Evolutionary conservation across 768 basidiomycete species (phyloP), one percentile per base, ranked within the genome.

Genomic region (Podaxis mareebaensis): DNA sequence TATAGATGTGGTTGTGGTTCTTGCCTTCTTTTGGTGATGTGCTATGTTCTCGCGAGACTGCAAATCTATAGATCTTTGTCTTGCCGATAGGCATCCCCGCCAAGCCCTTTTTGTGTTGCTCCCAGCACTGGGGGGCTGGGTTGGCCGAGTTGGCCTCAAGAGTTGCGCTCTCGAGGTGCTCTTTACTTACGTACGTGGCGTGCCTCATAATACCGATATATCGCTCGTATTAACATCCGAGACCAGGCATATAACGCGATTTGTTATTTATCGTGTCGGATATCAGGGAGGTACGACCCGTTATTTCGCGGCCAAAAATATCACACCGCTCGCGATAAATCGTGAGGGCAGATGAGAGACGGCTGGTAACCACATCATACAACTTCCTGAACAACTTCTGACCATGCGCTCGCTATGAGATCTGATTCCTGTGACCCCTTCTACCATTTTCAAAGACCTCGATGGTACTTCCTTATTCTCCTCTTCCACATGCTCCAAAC

Each of bases 281-380:
- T 28, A 42, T 42, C 40, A 17, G 40, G 13, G 42, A 44, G 13
- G n/a, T 20, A 44, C 15, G 13, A 44, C n/a, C 42, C 4, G 5
- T 44, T 13, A 4, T 44, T 44, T 44, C 42, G n/a, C n/a, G 42
- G 13, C 36, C 38, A 60, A 52, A 60, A 52, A 60, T 60, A 60
- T 12, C 38, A 13, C 49, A 17, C 24, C 28, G 48, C 26, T 26
- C n/a, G 33, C 36, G 24, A 52, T 40, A 40, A 52, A 51, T 36
- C 38, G 52, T 36, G 33, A 53, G 24, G 22, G 24, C 33, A 22
- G n/a, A 28, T 58, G 44, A 46, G 44, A n/a, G 17, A 42, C 6
- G 40, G 3, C 49, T 52, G 36, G 28, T 20, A 20, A 20, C 15
- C 15, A 13, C n/a, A 8, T 28, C 24, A 20, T 51, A 24, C 8